Evolutionary conservation across 192 early-diverging fungal species (phyloP), one percentile per base, ranked within the genome.

Genomic region (Umbelopsis vinacea): DNA sequence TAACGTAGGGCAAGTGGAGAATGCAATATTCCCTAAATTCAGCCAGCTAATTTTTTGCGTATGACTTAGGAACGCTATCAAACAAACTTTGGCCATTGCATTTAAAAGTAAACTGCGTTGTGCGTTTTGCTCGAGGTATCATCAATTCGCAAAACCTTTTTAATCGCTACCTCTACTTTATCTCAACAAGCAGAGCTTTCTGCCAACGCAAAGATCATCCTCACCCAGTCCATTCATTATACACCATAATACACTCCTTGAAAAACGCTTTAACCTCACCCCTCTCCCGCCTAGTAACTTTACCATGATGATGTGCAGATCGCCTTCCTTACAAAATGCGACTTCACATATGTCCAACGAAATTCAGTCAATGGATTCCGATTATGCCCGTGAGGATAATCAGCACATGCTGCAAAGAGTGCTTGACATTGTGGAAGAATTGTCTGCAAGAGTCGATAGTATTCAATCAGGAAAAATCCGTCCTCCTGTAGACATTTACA

Each of bases 301-400:
- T 43, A 43, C 6, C 11, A 43, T 43, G 40, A 63, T 63, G 57
- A 63, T 63, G 57, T 63, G 57, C 57, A 63, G 57, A 63, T 63
- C 57, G 57, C 57, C 57, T 8, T 63, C 57, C 17, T 15, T 63
- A 35, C 57, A 35, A 37, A 19, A 63, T 63, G 57, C 57, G 33
- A 11, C 57, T 63, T 63, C 57, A 8, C 57, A 63, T 4, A 37
- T 63, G 12, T 63, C 57, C 57, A 63, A 63, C 33, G 57, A 63
- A 37, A 19, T 37, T 63, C 57, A 35, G 15, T 3, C 57, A 38
- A 63, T 12, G 6, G 57, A 37, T 12, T 35, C 17, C 6, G 29
- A 35, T 37, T 37, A 63, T 63, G 26, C 33, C n/a, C 26, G 5
- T 14, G 57, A 63, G 14, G 33, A 29, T 12, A 29, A 63, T 17